phyloP scores from a whole-genome alignment of 768 basidiomycete genomes.

The Phanerochaete carnosa region DNA sequence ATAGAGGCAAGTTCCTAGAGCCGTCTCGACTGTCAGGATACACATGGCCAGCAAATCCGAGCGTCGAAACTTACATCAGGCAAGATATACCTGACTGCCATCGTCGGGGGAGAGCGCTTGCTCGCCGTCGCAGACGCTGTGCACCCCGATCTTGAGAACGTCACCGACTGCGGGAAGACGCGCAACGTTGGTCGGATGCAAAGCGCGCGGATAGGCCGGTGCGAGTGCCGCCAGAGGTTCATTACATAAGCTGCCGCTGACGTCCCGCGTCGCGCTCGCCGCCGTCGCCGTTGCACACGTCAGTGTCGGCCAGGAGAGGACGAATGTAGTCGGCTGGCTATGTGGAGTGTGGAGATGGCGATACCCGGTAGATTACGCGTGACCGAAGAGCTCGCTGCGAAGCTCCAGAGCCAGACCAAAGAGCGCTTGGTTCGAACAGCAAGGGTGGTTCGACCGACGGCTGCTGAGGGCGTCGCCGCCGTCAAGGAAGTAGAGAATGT shows the following conservation, averaged over 20 bases:
- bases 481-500: not conserved
- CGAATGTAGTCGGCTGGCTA: not conserved
- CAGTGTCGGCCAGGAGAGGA: not conserved
- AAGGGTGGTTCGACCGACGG: not conserved
- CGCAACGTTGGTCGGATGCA: not conserved
- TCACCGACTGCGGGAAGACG: not conserved
- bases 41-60: not conserved
- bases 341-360: not conserved
- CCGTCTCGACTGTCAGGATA: not conserved
- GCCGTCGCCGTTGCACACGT: not conserved
- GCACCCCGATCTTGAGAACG: not conserved
- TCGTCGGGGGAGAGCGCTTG: slow-evolving; percentile 11
- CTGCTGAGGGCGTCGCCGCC: no score
- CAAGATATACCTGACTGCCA: slow-evolving; percentile 37
- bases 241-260: slow-evolving; percentile 2
- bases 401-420: not conserved
- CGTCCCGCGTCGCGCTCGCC: not conserved
- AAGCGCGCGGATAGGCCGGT: not conserved
- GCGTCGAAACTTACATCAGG: slow-evolving; percentile 31
- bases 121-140: not conserved
- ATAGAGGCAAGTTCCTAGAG: slow-evolving; percentile 63
- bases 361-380: not conserved
- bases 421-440: not conserved
- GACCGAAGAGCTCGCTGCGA: not conserved
- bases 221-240: not conserved